phyloP scores from a whole-genome alignment of 73 alveolate species.

The Symbiodinium pilosum region DNA sequence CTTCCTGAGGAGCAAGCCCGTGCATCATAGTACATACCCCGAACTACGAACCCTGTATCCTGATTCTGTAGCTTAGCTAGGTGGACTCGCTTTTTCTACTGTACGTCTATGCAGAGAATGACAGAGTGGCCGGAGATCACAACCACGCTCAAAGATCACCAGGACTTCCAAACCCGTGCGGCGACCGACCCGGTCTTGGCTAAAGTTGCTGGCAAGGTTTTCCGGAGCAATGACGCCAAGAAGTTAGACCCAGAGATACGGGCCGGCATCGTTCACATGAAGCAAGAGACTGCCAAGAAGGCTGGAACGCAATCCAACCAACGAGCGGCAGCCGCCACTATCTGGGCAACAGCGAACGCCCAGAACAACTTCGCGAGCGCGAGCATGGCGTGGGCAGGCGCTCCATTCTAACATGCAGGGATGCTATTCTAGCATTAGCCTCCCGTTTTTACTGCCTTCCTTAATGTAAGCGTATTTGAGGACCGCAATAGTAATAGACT shows the following conservation, averaged over 20 bases:
- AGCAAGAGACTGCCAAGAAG: neutral
- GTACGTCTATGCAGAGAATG: neutral
- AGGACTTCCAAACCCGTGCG: neutral
- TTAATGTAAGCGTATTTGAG: too few relatives aligned
- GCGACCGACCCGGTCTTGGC: too few relatives aligned
- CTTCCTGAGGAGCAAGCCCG: too few relatives aligned
- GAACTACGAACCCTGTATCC: too few relatives aligned
- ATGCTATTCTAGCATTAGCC: neutral
- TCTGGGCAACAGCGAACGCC: neutral
- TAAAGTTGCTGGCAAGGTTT: neutral
- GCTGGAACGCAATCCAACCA: constrained; percentile 48
- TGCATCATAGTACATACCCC: too few relatives aligned
- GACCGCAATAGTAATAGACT: too few relatives aligned
- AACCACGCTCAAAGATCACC: neutral
- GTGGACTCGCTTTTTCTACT: constrained; percentile 39
- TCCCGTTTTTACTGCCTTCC: too few relatives aligned
- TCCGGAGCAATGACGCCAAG: neutral
- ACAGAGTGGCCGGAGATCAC: constrained; percentile 8
- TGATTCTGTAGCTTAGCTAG: too few relatives aligned
- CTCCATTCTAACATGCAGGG: neutral
- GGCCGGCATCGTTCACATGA: too few relatives aligned
- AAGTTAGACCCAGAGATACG: neutral
- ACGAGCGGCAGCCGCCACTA: neutral
- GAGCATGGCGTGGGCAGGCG: constrained; percentile 40
- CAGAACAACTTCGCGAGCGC: neutral